A percentile compares a stretch with the other conserved stretches of the same genome.
Evolutionary conservation across 2,329 filamentous ascomycete genomes (phyloP).

Genomic region (Beauveria rudraprayagi): DNA sequence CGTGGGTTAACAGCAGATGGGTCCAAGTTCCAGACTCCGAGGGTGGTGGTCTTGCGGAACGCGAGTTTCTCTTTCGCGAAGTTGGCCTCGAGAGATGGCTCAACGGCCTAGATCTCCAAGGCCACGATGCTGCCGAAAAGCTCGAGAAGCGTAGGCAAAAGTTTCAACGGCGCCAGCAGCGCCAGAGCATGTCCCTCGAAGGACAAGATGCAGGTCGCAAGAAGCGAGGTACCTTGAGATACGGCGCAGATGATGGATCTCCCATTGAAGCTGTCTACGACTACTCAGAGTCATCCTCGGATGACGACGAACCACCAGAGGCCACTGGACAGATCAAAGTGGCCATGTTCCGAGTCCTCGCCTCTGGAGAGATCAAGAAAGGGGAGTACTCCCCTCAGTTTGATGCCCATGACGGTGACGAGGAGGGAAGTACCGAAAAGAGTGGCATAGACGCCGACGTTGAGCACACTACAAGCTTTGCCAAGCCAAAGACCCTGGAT

Average conservation of each 20-base stretch:
- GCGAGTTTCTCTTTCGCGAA: slow-evolving; percentile 94
- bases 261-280: slow-evolving; percentile 62
- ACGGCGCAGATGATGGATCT: slow-evolving; percentile 67
- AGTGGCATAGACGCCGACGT: slow-evolving; percentile 68
- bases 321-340: slow-evolving; percentile 97
- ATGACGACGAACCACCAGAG: slow-evolving; percentile 81
- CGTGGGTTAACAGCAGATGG: slow-evolving; percentile 98
- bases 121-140: slow-evolving; percentile 81
- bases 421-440: slow-evolving; percentile 52
- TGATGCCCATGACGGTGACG: slow-evolving; percentile 91
- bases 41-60: slow-evolving; percentile 87
- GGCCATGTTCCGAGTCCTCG: slow-evolving; percentile 87
- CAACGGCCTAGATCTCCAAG: slow-evolving; percentile 90
- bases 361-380: slow-evolving; percentile 93
- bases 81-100: slow-evolving; percentile 94
- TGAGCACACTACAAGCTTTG: slow-evolving; percentile 96
- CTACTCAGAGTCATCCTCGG: slow-evolving; percentile 67
- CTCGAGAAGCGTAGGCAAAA: slow-evolving; percentile 83
- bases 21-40: slow-evolving; percentile 87
- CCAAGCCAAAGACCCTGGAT: slow-evolving; percentile 90
- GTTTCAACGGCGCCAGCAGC: slow-evolving; percentile 59
- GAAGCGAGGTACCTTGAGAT: slow-evolving; percentile 58
- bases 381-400: slow-evolving; percentile 98
- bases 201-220: slow-evolving; percentile 21
- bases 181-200: slow-evolving; percentile 44